A percentile compares a stretch with the other conserved stretches of the same genome.
Evolutionary conservation across 306 rosid genomes (phyloP).

Genomic region (peach (Prunus persica)): DNA sequence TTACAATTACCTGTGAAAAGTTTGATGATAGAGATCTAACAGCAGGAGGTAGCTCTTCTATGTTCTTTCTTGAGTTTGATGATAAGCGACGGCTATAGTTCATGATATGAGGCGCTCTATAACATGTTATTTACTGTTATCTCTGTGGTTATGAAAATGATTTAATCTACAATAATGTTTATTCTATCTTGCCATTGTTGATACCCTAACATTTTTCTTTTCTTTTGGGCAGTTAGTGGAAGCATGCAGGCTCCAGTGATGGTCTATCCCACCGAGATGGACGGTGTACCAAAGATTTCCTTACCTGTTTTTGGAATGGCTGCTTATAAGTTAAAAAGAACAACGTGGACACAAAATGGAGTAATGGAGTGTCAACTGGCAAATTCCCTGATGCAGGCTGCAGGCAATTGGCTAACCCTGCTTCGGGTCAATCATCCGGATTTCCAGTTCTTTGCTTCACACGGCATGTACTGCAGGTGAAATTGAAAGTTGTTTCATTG

Average conservation of each 20-base stretch:
- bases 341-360: slow-evolving; percentile 59
- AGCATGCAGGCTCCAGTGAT: slow-evolving; percentile 45
- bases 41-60: not conserved
- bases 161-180: slow-evolving; percentile 8
- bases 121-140: not conserved
- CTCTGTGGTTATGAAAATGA: not conserved
- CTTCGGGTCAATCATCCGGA: slow-evolving; percentile 81
- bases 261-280: slow-evolving; percentile 54
- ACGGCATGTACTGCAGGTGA: slow-evolving; percentile 52
- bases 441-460: slow-evolving; percentile 70
- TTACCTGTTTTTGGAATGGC: slow-evolving; percentile 71
- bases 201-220: slow-evolving; percentile 11
- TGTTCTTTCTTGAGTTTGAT: not conserved
- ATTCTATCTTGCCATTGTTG: slow-evolving; percentile 15
- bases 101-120: not conserved
- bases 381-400: slow-evolving; percentile 61
- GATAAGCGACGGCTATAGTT: not conserved
- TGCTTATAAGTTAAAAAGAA: slow-evolving; percentile 73
- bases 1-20: not conserved
- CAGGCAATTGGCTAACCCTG: slow-evolving; percentile 69
- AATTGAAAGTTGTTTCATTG: slow-evolving; percentile 15
- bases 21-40: not conserved
- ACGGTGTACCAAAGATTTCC: slow-evolving; percentile 54
- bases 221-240: slow-evolving; percentile 41
- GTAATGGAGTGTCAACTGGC: slow-evolving; percentile 45